These are phyloP conservation scores for Sporothrix phasma DNA, from an alignment of 2,329 filamentous ascomycete species.

Conservation along the genomic window DNA sequence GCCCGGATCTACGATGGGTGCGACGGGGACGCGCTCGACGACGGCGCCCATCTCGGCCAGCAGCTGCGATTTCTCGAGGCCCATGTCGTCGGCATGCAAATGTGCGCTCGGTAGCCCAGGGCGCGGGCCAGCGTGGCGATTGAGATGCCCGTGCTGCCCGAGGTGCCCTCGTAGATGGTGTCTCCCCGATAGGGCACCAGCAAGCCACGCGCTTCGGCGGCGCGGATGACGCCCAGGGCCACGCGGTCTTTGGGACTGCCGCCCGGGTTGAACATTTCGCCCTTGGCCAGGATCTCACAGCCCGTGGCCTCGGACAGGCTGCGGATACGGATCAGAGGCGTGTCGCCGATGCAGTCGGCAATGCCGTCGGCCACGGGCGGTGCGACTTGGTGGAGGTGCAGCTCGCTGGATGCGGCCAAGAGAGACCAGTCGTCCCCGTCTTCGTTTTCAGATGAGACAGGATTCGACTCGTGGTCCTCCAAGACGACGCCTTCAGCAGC, in stretches of 20 bases:
- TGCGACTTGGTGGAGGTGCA: background rate
- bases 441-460: background rate
- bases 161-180: slow-evolving; percentile 94
- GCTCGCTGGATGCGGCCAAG: slow-evolving; percentile 14
- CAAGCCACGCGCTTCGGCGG: slow-evolving; percentile 68
- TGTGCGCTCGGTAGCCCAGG: slow-evolving; percentile 82
- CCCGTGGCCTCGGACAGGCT: slow-evolving; percentile 80
- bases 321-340: slow-evolving; percentile 75
- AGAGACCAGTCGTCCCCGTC: slow-evolving; percentile 13
- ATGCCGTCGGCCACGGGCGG: slow-evolving; percentile 59
- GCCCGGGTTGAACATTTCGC: slow-evolving; percentile 92
- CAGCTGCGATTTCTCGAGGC: slow-evolving; percentile 78
- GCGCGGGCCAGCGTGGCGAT: slow-evolving; percentile 82
- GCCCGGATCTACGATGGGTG: slow-evolving; percentile 82
- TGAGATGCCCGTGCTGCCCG: slow-evolving; percentile 92
- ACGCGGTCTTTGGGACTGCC: slow-evolving; percentile 93
- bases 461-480: slow-evolving; percentile 42
- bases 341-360: slow-evolving; percentile 87
- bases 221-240: slow-evolving; percentile 75
- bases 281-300: slow-evolving; percentile 84
- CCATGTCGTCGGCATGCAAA: slow-evolving; percentile 94
- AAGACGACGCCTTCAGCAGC: slow-evolving; percentile 42
- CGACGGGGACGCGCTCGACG: slow-evolving; percentile 85
- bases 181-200: slow-evolving; percentile 74
- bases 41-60: slow-evolving; percentile 80